Base-by-base conservation (phyloP, 371 early-diverging fungal genomes). In the Mucor mucedo region DNA sequence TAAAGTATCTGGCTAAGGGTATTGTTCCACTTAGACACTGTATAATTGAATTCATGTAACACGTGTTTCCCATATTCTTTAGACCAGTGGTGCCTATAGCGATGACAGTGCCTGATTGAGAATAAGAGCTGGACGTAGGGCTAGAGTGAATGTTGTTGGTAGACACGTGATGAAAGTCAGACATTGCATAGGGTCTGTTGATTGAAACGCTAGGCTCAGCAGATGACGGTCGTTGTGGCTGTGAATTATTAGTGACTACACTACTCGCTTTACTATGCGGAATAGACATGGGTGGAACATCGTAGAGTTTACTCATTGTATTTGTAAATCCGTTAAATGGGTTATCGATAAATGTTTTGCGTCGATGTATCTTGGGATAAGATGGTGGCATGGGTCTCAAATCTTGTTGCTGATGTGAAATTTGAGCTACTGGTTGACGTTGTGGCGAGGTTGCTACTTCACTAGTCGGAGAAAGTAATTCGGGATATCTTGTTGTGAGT, bases 11-110 rank as follows among this genome's bases (percentile, higher is more conserved):
- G 11, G 94, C 80, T 35, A 97, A 75, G 4, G 93, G 94, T n/a
- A 86, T 69, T 2, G 96, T 95, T 2, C 89, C 92, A 47, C 89
- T 89, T 50, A 99, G 65, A 63, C 97, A 97, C 71, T 99, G 99
- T 44, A 99, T 76, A 21, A 91, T 85, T 4, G 95, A 91, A 74
- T 98, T 99, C 95, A 98, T 95, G 72, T 89, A 99, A 72, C 99
- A 99, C 0, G 98, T 98, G 72, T 99, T 99, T 28, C 99, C 99
- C 30, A 98, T 66, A 69, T 97, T 97, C 54, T 85, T 87, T 61
- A 97, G 70, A 2, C 98, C 98, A 0, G 87, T 83, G 16, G 87
- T 83, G 30, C 91, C 91, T 48, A 87, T 83, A 10, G 55, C n/a
- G 52, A 77, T 72, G 0, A 76, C 70, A 4, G 72, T 58, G 7